phyloP scores from a whole-genome alignment of 1,139 yeast species.

The Blastobotrys petasosporus region DNA sequence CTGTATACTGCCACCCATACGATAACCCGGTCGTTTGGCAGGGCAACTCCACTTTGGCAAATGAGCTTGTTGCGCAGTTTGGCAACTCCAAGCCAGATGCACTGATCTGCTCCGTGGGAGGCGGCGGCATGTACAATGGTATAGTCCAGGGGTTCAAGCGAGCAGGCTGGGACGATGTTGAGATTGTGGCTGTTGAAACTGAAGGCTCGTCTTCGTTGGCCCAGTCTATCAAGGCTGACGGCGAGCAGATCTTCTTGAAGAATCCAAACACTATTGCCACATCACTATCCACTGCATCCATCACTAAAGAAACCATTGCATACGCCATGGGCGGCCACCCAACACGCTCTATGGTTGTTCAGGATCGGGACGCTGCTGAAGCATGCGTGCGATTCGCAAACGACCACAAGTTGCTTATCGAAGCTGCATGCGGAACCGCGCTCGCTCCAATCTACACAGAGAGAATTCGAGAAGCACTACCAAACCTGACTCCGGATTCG shows the following conservation, averaged over 20 bases:
- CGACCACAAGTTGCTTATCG: slow-evolving; percentile 49
- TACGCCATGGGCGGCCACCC: slow-evolving; percentile 36
- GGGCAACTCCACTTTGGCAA: slow-evolving; percentile 57
- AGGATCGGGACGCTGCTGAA: slow-evolving; percentile 51
- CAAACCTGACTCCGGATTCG: slow-evolving; percentile 23
- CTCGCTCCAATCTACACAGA: slow-evolving; percentile 45
- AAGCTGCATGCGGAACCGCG: slow-evolving; percentile 76
- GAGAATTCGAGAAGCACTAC: slow-evolving; percentile 23
- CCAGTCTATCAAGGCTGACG: slow-evolving; percentile 41
- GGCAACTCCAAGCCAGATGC: slow-evolving; percentile 43
- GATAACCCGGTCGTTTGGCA: slow-evolving; percentile 63
- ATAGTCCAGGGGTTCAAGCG: slow-evolving; percentile 50
- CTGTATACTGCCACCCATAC: slow-evolving; percentile 65
- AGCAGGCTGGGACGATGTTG: slow-evolving; percentile 39
- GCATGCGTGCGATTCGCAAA: slow-evolving; percentile 49
- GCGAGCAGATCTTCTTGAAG: slow-evolving; percentile 36
- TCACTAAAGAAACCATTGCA: slow-evolving; percentile 45
- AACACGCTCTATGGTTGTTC: slow-evolving; percentile 45
- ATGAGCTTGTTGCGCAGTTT: slow-evolving; percentile 49
- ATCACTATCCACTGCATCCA: slow-evolving; percentile 55
- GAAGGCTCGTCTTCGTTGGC: slow-evolving; percentile 56
- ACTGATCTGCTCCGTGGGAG: slow-evolving; percentile 66
- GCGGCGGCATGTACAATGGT: slow-evolving; percentile 69
- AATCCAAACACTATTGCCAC: slow-evolving; percentile 54
- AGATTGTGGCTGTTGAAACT: slow-evolving; percentile 59